Evolutionary conservation across 192 early-diverging fungal genomes (phyloP).

Genomic region (Backusella luteola): DNA sequence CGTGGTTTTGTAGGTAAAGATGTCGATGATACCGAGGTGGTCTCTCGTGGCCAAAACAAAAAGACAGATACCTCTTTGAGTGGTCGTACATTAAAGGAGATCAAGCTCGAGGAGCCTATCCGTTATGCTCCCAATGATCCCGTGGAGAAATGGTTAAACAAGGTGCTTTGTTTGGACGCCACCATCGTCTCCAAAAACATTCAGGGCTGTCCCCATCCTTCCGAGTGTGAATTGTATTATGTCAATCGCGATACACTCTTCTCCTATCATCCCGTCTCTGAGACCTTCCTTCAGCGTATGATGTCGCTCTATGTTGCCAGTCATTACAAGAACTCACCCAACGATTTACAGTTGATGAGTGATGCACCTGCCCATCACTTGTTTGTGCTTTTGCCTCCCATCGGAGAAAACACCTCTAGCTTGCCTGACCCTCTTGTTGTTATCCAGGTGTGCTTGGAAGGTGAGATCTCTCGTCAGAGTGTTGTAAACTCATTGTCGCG

Average conservation of each 20-base stretch:
- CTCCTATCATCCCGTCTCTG: slow-evolving; percentile 95
- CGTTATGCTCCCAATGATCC: slow-evolving; percentile 85
- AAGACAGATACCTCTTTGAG: slow-evolving; percentile 31
- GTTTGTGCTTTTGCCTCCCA: slow-evolving; percentile 93
- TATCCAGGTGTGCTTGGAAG: slow-evolving; percentile 87
- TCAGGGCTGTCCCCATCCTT: slow-evolving; percentile 89
- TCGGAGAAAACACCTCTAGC: slow-evolving; percentile 61
- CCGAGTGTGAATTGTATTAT: slow-evolving; percentile 93
- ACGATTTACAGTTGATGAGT: slow-evolving; percentile 96
- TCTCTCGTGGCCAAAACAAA: slow-evolving; percentile 56
- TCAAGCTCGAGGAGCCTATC: slow-evolving; percentile 93
- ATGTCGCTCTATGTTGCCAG: slow-evolving; percentile 96
- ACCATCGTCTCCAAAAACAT: slow-evolving; percentile 65
- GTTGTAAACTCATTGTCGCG: slow-evolving; percentile 80
- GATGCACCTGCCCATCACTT: slow-evolving; percentile 98
- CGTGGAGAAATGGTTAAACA: slow-evolving; percentile 95
- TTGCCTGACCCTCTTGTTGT: slow-evolving; percentile 95
- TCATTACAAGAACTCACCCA: slow-evolving; percentile 99
- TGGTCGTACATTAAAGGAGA: slow-evolving; percentile 83
- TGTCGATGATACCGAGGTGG: slow-evolving; percentile 30
- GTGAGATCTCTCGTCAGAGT: slow-evolving; percentile 86
- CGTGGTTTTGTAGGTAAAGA: slow-evolving; percentile 58
- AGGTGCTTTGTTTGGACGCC: slow-evolving; percentile 93
- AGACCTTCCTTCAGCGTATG: slow-evolving; percentile 96
- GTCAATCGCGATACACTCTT: slow-evolving; percentile 98